Evolutionary conservation across 768 basidiomycete genomes (phyloP).

Genomic region (Phanerochaete carnosa): DNA sequence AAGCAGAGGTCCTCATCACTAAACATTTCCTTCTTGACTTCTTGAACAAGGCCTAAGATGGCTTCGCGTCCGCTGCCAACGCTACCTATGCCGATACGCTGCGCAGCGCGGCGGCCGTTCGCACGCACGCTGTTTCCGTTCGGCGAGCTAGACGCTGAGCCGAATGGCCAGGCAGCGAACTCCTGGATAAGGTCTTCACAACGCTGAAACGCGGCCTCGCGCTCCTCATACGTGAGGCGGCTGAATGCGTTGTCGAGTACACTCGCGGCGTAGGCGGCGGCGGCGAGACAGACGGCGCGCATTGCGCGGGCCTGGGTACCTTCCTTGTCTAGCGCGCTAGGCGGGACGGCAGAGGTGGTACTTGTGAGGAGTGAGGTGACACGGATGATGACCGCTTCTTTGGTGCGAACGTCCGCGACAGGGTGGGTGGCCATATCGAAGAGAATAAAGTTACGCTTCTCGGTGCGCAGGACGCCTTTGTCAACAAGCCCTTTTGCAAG

Average conservation of each 20-base stretch:
- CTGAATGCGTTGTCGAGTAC: conserved; percentile 94
- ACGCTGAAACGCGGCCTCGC: conserved; percentile 89
- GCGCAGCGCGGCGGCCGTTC: conserved; percentile 31
- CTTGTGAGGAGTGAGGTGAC: conserved; percentile 77
- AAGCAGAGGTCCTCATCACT: conserved; percentile 77
- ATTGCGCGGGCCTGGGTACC: conserved; percentile 76
- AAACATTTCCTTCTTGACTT: conserved; percentile 68
- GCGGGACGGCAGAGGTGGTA: conserved; percentile 77
- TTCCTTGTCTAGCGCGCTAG: conserved; percentile 69
- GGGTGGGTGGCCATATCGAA: conserved; percentile 99
- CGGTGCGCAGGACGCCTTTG: conserved; percentile 97
- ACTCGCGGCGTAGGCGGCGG: conserved; percentile 90
- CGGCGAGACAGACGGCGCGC: conserved; percentile 82
- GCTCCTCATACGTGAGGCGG: conserved; percentile 84
- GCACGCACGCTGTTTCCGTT: conserved; percentile 10
- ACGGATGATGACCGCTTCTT: conserved; percentile 79
- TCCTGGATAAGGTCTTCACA: conserved; percentile 94
- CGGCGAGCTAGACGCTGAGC: conserved; percentile 27
- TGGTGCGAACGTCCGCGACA: conserved; percentile 87
- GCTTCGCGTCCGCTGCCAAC: conserved; percentile 56
- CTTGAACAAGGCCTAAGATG: conserved; percentile 69
- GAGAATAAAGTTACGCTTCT: conserved; percentile 96
- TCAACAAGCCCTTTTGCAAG: conserved; percentile 96
- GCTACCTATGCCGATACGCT: conserved; percentile 56
- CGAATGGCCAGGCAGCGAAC: conserved; percentile 91